Conservation (phyloP, 805 yeast species). For the Yarrowia sp. region DNA sequence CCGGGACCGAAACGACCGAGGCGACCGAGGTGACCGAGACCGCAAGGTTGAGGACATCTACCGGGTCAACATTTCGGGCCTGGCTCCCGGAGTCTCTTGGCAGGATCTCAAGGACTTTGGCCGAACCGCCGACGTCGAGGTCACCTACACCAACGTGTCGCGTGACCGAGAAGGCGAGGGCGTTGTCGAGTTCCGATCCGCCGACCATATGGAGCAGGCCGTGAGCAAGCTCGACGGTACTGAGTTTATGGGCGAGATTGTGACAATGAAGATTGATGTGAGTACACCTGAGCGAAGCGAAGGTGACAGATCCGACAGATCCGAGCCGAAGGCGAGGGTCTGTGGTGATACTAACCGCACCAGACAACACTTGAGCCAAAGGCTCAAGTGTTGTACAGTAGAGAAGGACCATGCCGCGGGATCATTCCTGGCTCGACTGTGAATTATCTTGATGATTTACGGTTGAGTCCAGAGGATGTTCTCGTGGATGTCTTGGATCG, state of each 20-base stretch:
- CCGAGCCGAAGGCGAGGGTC: no score
- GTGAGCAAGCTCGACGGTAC: constrained; percentile 72
- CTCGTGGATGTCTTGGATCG: no score
- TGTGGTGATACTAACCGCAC: no score
- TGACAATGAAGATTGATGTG: constrained; percentile 63
- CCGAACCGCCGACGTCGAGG: constrained; percentile 63
- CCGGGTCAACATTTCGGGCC: constrained; percentile 46
- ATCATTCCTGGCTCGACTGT: no score
- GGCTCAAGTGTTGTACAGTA: no score
- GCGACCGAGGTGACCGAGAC: constrained; percentile 42
- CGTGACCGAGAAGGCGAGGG: constrained; percentile 51
- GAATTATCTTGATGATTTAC: no score
- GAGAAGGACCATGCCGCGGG: no score
- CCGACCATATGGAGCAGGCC: constrained; percentile 76
- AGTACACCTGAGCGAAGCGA: not conserved
- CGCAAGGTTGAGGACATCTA: constrained; percentile 40
- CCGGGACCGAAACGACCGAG: constrained; percentile 43
- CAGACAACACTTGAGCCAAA: no score
- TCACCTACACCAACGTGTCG: constrained; percentile 51
- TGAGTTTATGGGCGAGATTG: constrained; percentile 71
- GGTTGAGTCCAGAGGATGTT: no score
- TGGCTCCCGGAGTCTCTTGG: constrained; percentile 47
- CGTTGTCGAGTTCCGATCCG: constrained; percentile 52
- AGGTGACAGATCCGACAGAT: no score
- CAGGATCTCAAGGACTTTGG: constrained; percentile 71